These are phyloP conservation scores for Fusarium napiforme DNA, from an alignment of 2,329 filamentous ascomycete species.

Conservation along the genomic window DNA sequence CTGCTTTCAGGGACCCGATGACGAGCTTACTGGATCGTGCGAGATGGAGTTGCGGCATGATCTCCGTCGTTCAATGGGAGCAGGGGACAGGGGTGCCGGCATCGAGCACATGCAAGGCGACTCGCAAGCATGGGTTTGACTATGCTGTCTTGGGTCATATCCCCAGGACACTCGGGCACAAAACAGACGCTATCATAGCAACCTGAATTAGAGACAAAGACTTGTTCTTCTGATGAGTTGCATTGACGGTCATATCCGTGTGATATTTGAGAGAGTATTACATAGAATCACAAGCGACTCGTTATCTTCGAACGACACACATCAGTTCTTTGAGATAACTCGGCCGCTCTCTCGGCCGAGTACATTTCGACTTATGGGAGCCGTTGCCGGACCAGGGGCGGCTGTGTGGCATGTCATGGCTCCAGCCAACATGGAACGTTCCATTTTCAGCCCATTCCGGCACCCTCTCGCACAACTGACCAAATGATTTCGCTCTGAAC, in stretches of 20 bases:
- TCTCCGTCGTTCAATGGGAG: constrained; percentile 15
- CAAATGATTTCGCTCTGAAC: not conserved
- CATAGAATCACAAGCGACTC: not conserved
- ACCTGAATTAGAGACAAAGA: constrained; percentile 9
- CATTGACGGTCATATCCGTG: constrained; percentile 1
- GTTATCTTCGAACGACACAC: not conserved
- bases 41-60: constrained; percentile 25
- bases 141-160: constrained; percentile 15
- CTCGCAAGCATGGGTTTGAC: constrained; percentile 2
- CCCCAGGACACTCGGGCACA: constrained; percentile 14
- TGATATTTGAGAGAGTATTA: not conserved
- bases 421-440: constrained; percentile 37
- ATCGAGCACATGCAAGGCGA: constrained; percentile 25
- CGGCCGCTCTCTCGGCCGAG: constrained; percentile 35
- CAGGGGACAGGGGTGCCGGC: constrained; percentile 30
- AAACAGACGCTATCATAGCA: not conserved
- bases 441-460: constrained; percentile 25
- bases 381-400: constrained; percentile 23
- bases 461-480: not conserved
- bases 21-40: constrained; percentile 27
- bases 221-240: not conserved
- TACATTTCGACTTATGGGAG: constrained; percentile 10
- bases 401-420: constrained; percentile 28
- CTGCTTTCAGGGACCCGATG: constrained; percentile 27
- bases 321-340: constrained; percentile 4